Evolutionary conservation across 371 early-diverging fungal species (phyloP), one percentile per base, ranked within the genome.

Genomic region (Mortierella sp.): DNA sequence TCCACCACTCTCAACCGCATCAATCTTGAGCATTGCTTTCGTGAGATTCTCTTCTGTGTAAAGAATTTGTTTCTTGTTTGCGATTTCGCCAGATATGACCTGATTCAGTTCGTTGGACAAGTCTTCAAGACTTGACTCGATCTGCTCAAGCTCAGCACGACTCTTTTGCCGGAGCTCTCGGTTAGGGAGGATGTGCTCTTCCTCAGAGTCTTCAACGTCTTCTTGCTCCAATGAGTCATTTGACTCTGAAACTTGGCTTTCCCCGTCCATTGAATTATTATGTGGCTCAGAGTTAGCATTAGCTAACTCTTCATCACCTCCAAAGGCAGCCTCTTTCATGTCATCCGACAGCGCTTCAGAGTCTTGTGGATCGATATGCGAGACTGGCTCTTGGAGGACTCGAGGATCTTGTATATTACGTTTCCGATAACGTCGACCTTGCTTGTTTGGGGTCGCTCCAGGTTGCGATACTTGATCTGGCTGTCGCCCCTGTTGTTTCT

Each of bases 21-120:
- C 81, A 32, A 81, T 68, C 64, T 29, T 66, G 34, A 81, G 65
- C 81, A 81, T 81, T 2, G 75, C 75, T 59, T 75, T 81, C 43
- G 70, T 75, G 19, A 81, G 64, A 58, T 71, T 72, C 69, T 81
- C 81, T 45, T 81, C 81, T 13, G 75, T 75, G 66, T 64, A 31
- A 17, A 75, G 51, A 26, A 81, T 61, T 2, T 45, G 64, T 45
- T 64, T 75, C 63, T 62, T 75, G 56, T 81, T 71, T 17, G 53
- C 3, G 59, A 71, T 68, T 1, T 57, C 64, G 3, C 81, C 81
- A 0, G 61, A 37, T 4, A 75, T 13, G 45, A 81, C 68, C 49
- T 65, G 65, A n/a, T 72, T 51, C 19, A 81, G 66, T 37, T 75
- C 72, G 0, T 68, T 34, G 2, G 73, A 55, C 7, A 69, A 47